phyloP scores from a whole-genome alignment of 306 rosid genomes.

The Dalbergia cultrata region DNA sequence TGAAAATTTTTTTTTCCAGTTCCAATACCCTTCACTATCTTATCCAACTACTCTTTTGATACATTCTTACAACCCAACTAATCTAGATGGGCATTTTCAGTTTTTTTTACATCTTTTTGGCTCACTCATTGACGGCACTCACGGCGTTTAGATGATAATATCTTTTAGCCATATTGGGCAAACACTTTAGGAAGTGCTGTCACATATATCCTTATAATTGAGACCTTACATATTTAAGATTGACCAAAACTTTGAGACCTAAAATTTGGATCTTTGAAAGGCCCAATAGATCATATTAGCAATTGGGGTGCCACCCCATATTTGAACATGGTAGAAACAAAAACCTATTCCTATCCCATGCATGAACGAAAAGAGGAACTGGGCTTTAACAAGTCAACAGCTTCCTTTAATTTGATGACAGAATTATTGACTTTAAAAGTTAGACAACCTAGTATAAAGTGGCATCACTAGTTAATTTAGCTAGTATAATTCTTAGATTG shows the following conservation, averaged over 20 bases:
- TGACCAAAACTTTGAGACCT: not conserved
- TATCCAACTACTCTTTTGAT: not conserved
- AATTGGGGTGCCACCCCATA: no score
- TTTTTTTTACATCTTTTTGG: not conserved
- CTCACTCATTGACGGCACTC: not conserved
- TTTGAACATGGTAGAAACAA: no score
- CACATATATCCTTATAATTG: not conserved
- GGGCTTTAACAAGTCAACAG: no score
- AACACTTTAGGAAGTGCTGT: no score
- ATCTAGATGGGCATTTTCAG: not conserved
- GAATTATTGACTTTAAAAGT: no score
- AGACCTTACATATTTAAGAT: not conserved
- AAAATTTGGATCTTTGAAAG: not conserved
- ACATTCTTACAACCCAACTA: not conserved
- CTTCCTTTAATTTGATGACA: no score
- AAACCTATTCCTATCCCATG: no score
- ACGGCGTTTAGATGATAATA: not conserved
- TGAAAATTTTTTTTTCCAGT: conserved; percentile 31
- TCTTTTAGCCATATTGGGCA: not conserved
- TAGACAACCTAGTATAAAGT: not conserved
- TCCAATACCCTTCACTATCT: not conserved
- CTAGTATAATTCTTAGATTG: not conserved
- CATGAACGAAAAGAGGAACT: no score
- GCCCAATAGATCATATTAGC: not conserved
- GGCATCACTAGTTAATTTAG: not conserved